A percentile compares a stretch with the other conserved stretches of the same genome.
Evolutionary conservation across 306 rosid species (phyloP).

Genomic region (Prunus davidiana): DNA sequence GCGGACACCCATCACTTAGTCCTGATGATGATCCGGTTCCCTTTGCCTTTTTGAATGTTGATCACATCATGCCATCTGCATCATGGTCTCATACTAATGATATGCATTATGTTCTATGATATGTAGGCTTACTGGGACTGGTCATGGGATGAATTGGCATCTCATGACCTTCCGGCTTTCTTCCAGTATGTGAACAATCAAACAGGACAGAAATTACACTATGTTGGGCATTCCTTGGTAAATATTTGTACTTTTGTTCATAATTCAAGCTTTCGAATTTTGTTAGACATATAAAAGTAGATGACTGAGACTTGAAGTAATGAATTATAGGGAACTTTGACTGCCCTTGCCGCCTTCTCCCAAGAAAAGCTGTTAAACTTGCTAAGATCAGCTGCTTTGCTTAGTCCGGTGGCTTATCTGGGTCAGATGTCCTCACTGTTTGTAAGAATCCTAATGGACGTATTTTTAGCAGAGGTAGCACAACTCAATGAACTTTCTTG

Average conservation of each 20-base stretch:
- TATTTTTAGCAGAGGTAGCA: constrained; percentile 48
- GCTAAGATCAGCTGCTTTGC: constrained; percentile 64
- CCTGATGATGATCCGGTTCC: constrained; percentile 42
- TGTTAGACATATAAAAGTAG: background rate
- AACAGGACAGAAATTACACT: constrained; percentile 62
- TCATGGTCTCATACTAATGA: background rate
- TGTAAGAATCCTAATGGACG: constrained; percentile 37
- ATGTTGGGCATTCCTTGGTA: constrained; percentile 74
- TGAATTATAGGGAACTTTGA: constrained; percentile 52
- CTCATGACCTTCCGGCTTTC: constrained; percentile 71
- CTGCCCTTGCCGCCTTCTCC: constrained; percentile 55
- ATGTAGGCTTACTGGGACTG: constrained; percentile 67
- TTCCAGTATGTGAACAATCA: constrained; percentile 48
- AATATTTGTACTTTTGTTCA: background rate
- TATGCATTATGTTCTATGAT: background rate
- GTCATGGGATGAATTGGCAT: constrained; percentile 82
- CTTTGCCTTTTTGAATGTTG: background rate
- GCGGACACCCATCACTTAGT: constrained; percentile 29
- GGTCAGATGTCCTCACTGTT: constrained; percentile 44
- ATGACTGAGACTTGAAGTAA: background rate
- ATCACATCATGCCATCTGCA: background rate
- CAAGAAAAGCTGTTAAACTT: constrained; percentile 35
- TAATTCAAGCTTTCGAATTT: background rate
- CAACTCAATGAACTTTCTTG: background rate
- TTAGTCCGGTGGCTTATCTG: constrained; percentile 55